phyloP scores from a whole-genome alignment of 805 yeast species.

The Kurtzmaniella fragi region DNA sequence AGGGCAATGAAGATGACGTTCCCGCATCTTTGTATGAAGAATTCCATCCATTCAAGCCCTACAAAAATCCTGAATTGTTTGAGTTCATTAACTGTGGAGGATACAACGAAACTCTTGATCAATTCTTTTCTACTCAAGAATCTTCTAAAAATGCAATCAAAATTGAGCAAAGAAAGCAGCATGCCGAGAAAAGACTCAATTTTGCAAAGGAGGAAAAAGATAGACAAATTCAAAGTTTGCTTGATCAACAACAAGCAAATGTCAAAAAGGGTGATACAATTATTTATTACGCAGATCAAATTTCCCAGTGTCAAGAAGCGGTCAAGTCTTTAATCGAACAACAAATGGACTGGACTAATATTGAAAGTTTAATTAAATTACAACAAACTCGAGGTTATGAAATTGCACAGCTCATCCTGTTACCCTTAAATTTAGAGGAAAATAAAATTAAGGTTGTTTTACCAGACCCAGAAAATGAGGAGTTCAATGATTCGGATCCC shows the following conservation, averaged over 20 bases:
- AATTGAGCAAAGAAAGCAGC: slow-evolving; percentile 70
- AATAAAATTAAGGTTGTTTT: slow-evolving; percentile 59
- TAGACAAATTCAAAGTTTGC: slow-evolving; percentile 61
- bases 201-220: slow-evolving; percentile 71
- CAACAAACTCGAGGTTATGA: slow-evolving; percentile 65
- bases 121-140: slow-evolving; percentile 79
- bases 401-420: slow-evolving; percentile 55
- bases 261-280: slow-evolving; percentile 69
- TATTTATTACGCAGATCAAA: slow-evolving; percentile 60
- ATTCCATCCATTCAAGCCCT: slow-evolving; percentile 65
- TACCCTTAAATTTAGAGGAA: slow-evolving; percentile 66
- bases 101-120: slow-evolving; percentile 78
- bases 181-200: slow-evolving; percentile 68
- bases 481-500: slow-evolving; percentile 11
- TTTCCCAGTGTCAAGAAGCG: slow-evolving; percentile 65
- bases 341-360: slow-evolving; percentile 92
- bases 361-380: slow-evolving; percentile 64
- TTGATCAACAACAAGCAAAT: slow-evolving; percentile 58
- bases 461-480: slow-evolving; percentile 42
- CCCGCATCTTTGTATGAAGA: slow-evolving; percentile 52
- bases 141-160: slow-evolving; percentile 71
- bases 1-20: slow-evolving; percentile 44
- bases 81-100: slow-evolving; percentile 48
- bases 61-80: slow-evolving; percentile 15
- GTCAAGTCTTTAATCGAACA: slow-evolving; percentile 67